phyloP scores from a whole-genome alignment of 2,329 filamentous ascomycete genomes.

The Achaetomium macrosporum region DNA sequence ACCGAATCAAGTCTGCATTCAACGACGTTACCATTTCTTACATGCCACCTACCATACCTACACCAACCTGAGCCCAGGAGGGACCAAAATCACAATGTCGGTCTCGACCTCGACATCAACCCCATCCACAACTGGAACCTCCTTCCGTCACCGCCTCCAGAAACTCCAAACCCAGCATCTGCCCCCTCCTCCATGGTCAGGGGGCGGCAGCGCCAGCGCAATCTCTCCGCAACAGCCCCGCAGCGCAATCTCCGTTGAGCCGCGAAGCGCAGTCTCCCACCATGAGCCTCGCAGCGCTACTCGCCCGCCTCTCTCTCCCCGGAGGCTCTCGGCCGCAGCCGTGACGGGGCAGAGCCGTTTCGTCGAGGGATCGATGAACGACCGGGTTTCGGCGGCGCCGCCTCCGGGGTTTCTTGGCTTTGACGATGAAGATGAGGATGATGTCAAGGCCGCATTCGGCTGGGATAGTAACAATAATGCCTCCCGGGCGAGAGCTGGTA shows the following conservation, averaged over 20 bases:
- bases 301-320: constrained; percentile 3
- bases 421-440: background rate
- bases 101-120: background rate
- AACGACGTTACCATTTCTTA: background rate
- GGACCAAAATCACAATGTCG: background rate
- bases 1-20: background rate
- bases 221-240: background rate
- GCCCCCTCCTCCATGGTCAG: background rate
- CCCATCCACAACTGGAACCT: background rate
- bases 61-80: too few relatives aligned
- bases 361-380: constrained; percentile 81
- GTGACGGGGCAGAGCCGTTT: constrained; percentile 45
- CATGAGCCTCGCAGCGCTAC: background rate
- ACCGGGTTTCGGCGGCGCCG: constrained; percentile 66
- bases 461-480: too few relatives aligned
- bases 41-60: background rate
- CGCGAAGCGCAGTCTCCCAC: background rate
- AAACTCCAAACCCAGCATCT: background rate
- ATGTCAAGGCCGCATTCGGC: too few relatives aligned
- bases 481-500: too few relatives aligned
- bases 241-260: background rate
- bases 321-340: constrained; percentile 11
- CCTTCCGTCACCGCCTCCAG: constrained; percentile 10
- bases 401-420: constrained; percentile 60
- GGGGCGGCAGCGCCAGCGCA: background rate